Evolutionary conservation across 2,329 filamentous ascomycete species (phyloP).

Genomic region (Ophiostoma piceae): DNA sequence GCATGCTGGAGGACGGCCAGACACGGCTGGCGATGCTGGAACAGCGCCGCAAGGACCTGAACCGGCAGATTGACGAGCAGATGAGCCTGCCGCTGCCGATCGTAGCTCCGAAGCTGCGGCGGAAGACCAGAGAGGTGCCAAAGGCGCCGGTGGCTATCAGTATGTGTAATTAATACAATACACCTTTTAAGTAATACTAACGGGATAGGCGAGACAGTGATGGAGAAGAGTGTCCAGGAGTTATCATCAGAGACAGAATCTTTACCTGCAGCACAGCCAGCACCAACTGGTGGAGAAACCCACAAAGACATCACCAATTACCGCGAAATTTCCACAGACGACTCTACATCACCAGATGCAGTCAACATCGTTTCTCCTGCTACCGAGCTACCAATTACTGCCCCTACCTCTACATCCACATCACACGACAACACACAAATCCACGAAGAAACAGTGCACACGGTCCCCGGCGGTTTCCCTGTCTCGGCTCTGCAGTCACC

Average conservation of each 20-base stretch:
- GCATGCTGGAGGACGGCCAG: slow-evolving; percentile 31
- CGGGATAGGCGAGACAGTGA: background rate
- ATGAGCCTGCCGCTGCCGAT: slow-evolving; percentile 35
- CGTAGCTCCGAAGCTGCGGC: slow-evolving; percentile 30
- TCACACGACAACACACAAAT: background rate
- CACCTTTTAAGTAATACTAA: background rate
- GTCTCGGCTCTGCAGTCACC: background rate
- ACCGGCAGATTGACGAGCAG: slow-evolving; percentile 41
- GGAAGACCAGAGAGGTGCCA: slow-evolving; percentile 21
- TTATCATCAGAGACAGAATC: background rate
- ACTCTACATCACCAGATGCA: background rate
- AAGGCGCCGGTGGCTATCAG: background rate
- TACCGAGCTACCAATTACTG: too few species aligned
- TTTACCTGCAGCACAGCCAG: background rate
- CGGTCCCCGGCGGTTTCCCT: background rate
- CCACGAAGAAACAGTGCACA: background rate
- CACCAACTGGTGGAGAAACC: background rate
- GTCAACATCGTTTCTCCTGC: too few species aligned
- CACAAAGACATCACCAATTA: background rate
- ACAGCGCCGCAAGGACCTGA: slow-evolving; percentile 40
- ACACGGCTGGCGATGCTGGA: slow-evolving; percentile 35
- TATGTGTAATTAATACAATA: slow-evolving; percentile 3
- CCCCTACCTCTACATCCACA: background rate
- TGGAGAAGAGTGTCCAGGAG: background rate
- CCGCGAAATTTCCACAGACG: background rate